Evolutionary conservation across 352 stramenopile genomes (phyloP), one percentile per base, ranked within the genome.

Genomic region (Aphanomyces astaci): DNA sequence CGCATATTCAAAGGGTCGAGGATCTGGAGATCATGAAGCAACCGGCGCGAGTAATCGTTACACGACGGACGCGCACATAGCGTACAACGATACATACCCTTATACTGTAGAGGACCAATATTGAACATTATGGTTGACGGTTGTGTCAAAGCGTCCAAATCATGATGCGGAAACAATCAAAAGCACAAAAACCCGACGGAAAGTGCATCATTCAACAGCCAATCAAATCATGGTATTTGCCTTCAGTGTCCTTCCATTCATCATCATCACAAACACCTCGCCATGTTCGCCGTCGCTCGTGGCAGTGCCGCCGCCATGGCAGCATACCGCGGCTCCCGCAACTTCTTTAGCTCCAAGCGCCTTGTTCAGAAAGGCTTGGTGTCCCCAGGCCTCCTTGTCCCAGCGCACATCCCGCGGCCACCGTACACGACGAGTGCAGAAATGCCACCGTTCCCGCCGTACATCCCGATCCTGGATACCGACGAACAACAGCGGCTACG

Each of bases 381-480:
- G 43, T 87, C 78, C 13, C 80, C 85, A 1, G 45, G 51, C 11
- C 78, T 79, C 3, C 30, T 67, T 3, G 82, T 95, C 24, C 87
- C 87, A 0, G 32, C 69, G 48, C 56, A 70, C 52, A 91, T 95
- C 63, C 32, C 27, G 30, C 82, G 71, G 10, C 87, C 87, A 45
- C 83, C 77, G 27, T 96, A 92, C 63, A 84, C 76, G 9, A 76
- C 70, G 24, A 84, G 36, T 24, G 84, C 80, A 22, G 76, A 76
- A 59, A 88, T 90, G 81, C 91, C 83, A 13, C 71, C 75, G 11
- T 68, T 87, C 51, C 82, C 85, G 53, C 77, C 80, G 10, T 92
- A 86, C 70, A 92, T 93, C 57, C 84, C 85, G 55, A 86, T 95
- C 57, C 66, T 93, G 36, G 80, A 93, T 74, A 72, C 66, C 33